Evolutionary conservation across 768 basidiomycete genomes (phyloP).

Genomic region (Kwoniella shandongensis): DNA sequence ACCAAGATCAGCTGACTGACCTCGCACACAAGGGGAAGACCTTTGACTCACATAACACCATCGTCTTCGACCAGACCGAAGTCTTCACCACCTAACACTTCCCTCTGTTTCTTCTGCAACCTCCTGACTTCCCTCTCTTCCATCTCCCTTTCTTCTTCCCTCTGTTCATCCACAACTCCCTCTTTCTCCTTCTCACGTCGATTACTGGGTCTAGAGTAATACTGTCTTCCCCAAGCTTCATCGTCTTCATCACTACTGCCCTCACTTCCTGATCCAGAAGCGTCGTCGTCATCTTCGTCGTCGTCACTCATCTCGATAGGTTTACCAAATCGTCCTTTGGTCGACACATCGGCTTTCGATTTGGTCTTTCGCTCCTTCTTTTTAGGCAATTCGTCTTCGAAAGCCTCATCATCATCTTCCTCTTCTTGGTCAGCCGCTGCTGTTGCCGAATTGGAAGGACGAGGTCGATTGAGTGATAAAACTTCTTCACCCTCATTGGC

Average conservation of each 20-base stretch:
- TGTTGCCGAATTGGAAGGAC: conserved; percentile 1
- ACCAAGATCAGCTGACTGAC: no score
- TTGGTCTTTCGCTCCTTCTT: conserved; percentile 40
- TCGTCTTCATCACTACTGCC: conserved; percentile 50
- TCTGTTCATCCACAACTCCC: conserved; percentile 72
- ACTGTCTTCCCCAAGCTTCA: conserved; percentile 81
- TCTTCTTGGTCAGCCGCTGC: conserved; percentile 46
- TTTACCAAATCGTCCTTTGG: conserved; percentile 53
- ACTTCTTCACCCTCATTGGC: conserved; percentile 74
- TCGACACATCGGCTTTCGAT: conserved; percentile 26
- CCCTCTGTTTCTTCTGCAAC: conserved; percentile 72
- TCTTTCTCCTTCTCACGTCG: conserved; percentile 47
- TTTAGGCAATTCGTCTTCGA: conserved; percentile 50
- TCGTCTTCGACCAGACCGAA: conserved; percentile 72
- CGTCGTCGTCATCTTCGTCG: conserved; percentile 19
- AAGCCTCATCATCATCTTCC: conserved; percentile 58
- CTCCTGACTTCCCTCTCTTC: conserved; percentile 84
- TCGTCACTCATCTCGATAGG: conserved; percentile 35
- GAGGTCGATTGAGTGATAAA: conserved; percentile 60
- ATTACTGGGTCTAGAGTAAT: conserved; percentile 64
- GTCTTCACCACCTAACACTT: conserved; percentile 66
- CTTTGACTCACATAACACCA: conserved; percentile 10
- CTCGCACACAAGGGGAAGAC: no score
- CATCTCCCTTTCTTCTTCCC: conserved; percentile 83
- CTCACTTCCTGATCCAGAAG: conserved; percentile 11